phyloP scores from a whole-genome alignment of 441 rosid species.

The Mallotus repandus region DNA sequence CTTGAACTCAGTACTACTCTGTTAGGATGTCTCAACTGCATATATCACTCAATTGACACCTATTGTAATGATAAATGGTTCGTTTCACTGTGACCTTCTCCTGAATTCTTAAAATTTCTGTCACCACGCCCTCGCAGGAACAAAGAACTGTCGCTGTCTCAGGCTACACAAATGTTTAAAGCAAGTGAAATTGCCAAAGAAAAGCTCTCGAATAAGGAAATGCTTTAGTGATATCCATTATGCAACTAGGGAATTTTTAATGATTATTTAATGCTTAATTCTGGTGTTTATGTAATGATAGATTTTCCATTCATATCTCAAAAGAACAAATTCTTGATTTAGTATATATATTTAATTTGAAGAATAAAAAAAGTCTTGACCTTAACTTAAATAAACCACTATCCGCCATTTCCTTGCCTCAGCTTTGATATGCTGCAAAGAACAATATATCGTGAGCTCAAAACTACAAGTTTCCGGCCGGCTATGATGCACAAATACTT shows the following conservation, averaged over 20 bases:
- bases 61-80: too few relatives aligned
- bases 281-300: conserved; percentile 22
- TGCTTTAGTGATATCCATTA: conserved; percentile 6
- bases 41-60: too few relatives aligned
- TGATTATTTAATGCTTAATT: conserved; percentile 13
- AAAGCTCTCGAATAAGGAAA: not conserved
- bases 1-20: too few relatives aligned
- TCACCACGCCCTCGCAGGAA: too few relatives aligned
- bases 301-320: conserved; percentile 10
- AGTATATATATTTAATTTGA: not conserved
- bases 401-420: too few relatives aligned
- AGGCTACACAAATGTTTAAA: too few relatives aligned
- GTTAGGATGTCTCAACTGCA: too few relatives aligned
- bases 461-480: not conserved
- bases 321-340: not conserved
- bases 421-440: not conserved
- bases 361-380: not conserved
- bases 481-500: too few relatives aligned
- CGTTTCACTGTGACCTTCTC: too few relatives aligned
- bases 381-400: not conserved
- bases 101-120: too few relatives aligned
- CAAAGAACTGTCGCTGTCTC: too few relatives aligned
- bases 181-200: not conserved
- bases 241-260: not conserved
- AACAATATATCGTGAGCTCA: not conserved